Percentiles rank a stretch among this genome's conserved stretches.
These are phyloP conservation scores for Fraxinus pennsylvanica DNA, from an alignment of 257 asterid genomes.

Conservation along the genomic window DNA sequence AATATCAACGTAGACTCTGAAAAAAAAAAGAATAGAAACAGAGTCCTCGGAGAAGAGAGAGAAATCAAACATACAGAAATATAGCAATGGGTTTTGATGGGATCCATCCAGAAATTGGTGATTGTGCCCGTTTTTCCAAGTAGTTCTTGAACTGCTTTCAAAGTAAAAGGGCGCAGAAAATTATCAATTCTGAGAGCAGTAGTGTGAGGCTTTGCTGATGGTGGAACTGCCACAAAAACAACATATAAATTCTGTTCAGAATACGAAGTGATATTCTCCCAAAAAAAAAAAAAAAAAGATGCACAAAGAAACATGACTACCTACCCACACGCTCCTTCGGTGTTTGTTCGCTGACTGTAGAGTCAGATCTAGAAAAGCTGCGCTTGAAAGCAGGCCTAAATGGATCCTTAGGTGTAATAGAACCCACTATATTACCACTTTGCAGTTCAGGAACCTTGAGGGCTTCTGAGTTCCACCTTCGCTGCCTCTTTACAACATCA, in stretches of 20 bases:
- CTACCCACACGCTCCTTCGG: conserved; percentile 83
- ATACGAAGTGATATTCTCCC: conserved; percentile 9
- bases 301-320: conserved; percentile 8
- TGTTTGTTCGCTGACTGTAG: conserved; percentile 42
- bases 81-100: conserved; percentile 88
- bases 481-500: conserved; percentile 65
- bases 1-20: neutral
- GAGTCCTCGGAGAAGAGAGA: neutral
- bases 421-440: conserved; percentile 35
- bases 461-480: conserved; percentile 65
- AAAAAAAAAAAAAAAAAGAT: neutral
- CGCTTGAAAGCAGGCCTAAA: conserved; percentile 48
- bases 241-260: conserved; percentile 2
- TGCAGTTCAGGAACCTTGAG: conserved; percentile 47
- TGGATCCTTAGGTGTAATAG: conserved; percentile 48
- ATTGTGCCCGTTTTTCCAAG: conserved; percentile 74
- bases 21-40: neutral
- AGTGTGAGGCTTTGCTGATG: conserved; percentile 60
- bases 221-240: conserved; percentile 60
- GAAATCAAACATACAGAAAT: conserved; percentile 57
- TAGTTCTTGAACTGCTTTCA: conserved; percentile 83
- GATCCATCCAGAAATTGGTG: conserved; percentile 86
- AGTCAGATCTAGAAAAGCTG: conserved; percentile 43
- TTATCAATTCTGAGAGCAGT: conserved; percentile 76
- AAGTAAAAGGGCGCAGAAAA: conserved; percentile 85